phyloP scores from a whole-genome alignment of 345 rosid species.

The Salix arbutifolia region DNA sequence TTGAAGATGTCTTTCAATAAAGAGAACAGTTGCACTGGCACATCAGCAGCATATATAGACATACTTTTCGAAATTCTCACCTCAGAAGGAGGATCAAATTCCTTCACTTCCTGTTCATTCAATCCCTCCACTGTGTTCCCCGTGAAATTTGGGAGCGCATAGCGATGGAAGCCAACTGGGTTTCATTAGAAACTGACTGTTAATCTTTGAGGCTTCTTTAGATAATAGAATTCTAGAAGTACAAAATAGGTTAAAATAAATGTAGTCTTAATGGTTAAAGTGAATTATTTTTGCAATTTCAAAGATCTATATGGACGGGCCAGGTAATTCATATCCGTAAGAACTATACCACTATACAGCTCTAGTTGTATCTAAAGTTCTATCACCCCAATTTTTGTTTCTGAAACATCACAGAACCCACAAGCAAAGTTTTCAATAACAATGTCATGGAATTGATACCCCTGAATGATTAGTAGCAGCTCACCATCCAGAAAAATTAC shows the following conservation, averaged over 20 bases:
- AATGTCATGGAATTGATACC: too few relatives aligned
- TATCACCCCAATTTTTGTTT: too few relatives aligned
- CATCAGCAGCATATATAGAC: not conserved
- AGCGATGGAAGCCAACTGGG: slow-evolving; percentile 86
- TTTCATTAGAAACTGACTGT: not conserved
- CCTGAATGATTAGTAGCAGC: too few relatives aligned
- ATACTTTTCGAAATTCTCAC: slow-evolving; percentile 27
- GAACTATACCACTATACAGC: too few relatives aligned
- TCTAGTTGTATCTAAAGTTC: too few relatives aligned
- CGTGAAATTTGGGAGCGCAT: slow-evolving; percentile 53
- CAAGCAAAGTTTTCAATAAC: too few relatives aligned
- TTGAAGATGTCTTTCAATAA: not conserved
- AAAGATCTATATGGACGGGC: too few relatives aligned
- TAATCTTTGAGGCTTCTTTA: slow-evolving; percentile 1
- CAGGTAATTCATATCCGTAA: too few relatives aligned
- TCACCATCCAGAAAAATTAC: too few relatives aligned
- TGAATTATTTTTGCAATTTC: too few relatives aligned
- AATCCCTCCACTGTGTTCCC: slow-evolving; percentile 41
- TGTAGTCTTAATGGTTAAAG: too few relatives aligned
- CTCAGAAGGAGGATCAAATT: slow-evolving; percentile 88
- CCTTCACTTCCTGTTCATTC: slow-evolving; percentile 56
- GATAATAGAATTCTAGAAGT: not conserved
- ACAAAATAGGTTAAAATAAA: not conserved
- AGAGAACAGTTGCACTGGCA: not conserved
- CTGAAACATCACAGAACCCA: too few relatives aligned